A percentile compares a stretch with the other conserved stretches of the same genome.
Evolutionary conservation across 768 basidiomycete genomes (phyloP).

Genomic region (Cubamyces lactineus): DNA sequence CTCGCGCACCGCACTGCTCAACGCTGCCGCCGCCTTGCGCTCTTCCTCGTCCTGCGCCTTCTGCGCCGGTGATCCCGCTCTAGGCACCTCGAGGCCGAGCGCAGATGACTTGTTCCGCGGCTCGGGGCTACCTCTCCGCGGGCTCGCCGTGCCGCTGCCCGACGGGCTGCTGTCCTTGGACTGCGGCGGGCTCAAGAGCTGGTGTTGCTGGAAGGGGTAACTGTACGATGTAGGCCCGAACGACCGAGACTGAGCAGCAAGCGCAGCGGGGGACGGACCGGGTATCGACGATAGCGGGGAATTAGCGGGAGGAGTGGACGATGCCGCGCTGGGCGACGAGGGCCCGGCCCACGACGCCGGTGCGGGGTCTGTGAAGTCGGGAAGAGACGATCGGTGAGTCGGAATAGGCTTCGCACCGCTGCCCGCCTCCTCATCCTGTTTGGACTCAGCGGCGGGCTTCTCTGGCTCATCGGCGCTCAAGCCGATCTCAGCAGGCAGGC

Average conservation of each 20-base stretch:
- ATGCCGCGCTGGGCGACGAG: constrained; percentile 9
- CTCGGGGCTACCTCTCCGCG: constrained; percentile 21
- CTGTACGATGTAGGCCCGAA: constrained; percentile 15
- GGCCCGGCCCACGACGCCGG: constrained; percentile 8
- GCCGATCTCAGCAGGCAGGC: constrained; percentile 21
- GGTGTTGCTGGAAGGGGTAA: constrained; percentile 14
- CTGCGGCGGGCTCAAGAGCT: constrained; percentile 32
- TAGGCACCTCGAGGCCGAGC: constrained; percentile 9
- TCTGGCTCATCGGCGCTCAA: constrained; percentile 19
- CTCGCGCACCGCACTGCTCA: constrained; percentile 19
- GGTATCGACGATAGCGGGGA: constrained; percentile 21
- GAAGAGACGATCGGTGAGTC: neutral
- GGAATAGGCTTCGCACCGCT: neutral
- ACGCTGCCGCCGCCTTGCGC: constrained; percentile 13
- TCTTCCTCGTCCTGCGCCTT: constrained; percentile 8
- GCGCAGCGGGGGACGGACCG: constrained; percentile 17
- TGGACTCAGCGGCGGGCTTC: neutral
- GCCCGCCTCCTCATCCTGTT: constrained; percentile 5
- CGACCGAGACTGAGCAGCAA: constrained; percentile 15
- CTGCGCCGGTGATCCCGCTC: neutral
- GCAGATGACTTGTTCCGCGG: constrained; percentile 5
- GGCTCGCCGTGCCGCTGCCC: constrained; percentile 23
- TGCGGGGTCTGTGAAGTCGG: neutral
- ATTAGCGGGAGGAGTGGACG: constrained; percentile 12
- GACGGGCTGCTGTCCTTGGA: constrained; percentile 24